These are phyloP conservation scores for Iberis amara DNA, from an alignment of 441 rosid species.

Conservation along the genomic window DNA sequence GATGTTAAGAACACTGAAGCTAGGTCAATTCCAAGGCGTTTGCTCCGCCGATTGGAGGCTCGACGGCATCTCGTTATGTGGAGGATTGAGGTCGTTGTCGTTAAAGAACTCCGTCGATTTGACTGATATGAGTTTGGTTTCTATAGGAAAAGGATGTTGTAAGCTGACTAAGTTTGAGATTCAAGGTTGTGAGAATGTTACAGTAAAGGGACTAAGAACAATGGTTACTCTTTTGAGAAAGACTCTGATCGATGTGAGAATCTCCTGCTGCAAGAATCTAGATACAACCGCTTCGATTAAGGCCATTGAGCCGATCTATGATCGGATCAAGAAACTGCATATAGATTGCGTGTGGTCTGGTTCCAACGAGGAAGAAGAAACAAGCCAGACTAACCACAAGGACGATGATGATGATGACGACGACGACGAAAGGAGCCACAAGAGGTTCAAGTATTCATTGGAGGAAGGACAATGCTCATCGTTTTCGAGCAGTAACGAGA, in stretches of 20 bases:
- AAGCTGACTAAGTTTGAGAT: constrained; percentile 58
- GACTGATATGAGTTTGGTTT: constrained; percentile 73
- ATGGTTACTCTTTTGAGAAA: constrained; percentile 43
- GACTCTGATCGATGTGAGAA: constrained; percentile 59
- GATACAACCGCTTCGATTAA: constrained; percentile 49
- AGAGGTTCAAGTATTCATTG: constrained; percentile 45
- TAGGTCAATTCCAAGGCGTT: constrained; percentile 68
- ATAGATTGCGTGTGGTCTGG: constrained; percentile 79
- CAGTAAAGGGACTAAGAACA: constrained; percentile 61
- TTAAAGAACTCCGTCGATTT: constrained; percentile 60
- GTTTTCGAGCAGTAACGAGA: constrained; percentile 26
- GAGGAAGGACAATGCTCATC: constrained; percentile 26
- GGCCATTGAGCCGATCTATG: constrained; percentile 58
- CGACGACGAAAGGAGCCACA: constrained; percentile 32
- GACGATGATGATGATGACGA: constrained; percentile 16
- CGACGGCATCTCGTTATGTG: constrained; percentile 73
- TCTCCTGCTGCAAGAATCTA: constrained; percentile 66
- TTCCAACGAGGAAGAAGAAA: constrained; percentile 28
- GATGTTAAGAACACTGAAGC: constrained; percentile 42
- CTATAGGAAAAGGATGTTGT: constrained; percentile 74
- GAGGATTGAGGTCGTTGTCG: constrained; percentile 49
- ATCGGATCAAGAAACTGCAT: constrained; percentile 55
- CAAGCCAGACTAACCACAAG: constrained; percentile 13
- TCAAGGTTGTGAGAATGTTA: constrained; percentile 73
- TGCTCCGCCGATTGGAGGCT: constrained; percentile 56